These are phyloP conservation scores for Xerocomellus chrysenteron DNA, from an alignment of 768 basidiomycete genomes.

Conservation along the genomic window DNA sequence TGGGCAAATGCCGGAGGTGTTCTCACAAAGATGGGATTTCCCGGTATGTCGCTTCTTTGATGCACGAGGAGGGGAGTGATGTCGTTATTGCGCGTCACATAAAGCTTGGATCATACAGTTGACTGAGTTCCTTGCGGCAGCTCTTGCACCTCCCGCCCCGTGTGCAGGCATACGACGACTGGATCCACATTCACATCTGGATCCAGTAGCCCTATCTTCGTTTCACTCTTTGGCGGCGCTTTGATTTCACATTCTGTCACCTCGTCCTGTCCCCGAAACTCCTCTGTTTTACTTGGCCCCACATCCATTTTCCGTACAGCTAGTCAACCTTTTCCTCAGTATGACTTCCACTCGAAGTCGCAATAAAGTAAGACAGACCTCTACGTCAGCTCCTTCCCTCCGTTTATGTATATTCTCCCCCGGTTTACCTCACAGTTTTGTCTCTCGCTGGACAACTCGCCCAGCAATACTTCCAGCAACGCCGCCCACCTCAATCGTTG, in stretches of 20 bases:
- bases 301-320: neutral
- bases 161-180: conserved; percentile 25
- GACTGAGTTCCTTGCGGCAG: conserved; percentile 1
- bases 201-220: neutral
- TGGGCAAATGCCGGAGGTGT: neutral
- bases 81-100: conserved; percentile 18
- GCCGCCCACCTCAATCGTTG: conserved; percentile 38
- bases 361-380: conserved; percentile 21
- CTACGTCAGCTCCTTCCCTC: neutral
- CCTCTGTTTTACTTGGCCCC: neutral
- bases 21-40: conserved; percentile 24
- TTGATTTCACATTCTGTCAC: neutral
- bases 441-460: conserved; percentile 23
- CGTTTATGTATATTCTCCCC: neutral
- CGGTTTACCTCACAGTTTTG: conserved; percentile 14
- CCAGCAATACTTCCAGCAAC: conserved; percentile 6
- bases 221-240: neutral
- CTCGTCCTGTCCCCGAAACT: neutral
- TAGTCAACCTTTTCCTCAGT: neutral
- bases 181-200: conserved; percentile 9
- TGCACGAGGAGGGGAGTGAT: conserved; percentile 17
- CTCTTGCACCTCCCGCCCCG: conserved; percentile 14
- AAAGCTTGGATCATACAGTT: conserved; percentile 17
- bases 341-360: conserved; percentile 21
- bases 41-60: conserved; percentile 27